phyloP scores from a whole-genome alignment of 169 alveolate species.

The Plasmodium vivax region DNA sequence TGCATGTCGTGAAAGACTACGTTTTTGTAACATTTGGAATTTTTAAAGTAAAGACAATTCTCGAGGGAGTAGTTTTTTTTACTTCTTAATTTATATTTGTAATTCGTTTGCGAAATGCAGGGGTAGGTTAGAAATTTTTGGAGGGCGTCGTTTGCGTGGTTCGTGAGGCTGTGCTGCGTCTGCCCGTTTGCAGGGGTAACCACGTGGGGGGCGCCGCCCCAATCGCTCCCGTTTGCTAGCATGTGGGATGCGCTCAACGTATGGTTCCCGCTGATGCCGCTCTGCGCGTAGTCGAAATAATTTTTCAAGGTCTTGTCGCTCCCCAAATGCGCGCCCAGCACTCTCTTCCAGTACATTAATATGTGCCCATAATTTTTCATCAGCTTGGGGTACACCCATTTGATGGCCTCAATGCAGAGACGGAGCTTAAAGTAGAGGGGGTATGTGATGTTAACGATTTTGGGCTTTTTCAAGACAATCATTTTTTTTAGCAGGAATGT shows the following conservation, averaged over 20 bases:
- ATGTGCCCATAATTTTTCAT: conserved; percentile 29
- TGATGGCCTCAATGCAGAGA: conserved; percentile 18
- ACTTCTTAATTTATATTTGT: conserved; percentile 44
- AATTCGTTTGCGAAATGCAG: conserved; percentile 52
- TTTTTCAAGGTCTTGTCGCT: conserved; percentile 25
- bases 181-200: background rate
- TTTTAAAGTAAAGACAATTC: conserved; percentile 30
- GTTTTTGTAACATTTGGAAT: conserved; percentile 8
- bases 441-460: conserved; percentile 7
- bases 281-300: conserved; percentile 31
- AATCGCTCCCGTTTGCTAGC: background rate
- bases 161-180: background rate
- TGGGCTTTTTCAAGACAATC: conserved; percentile 48
- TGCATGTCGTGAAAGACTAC: conserved; percentile 27
- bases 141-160: background rate
- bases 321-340: background rate
- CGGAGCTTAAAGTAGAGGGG: conserved; percentile 14
- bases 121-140: conserved; percentile 26
- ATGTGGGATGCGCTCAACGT: background rate
- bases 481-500: conserved; percentile 24
- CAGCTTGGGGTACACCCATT: conserved; percentile 15
- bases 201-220: background rate
- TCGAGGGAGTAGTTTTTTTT: conserved; percentile 12
- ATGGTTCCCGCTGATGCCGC: background rate
- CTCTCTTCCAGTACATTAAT: conserved; percentile 63